Evolutionary conservation across 2,329 filamentous ascomycete genomes (phyloP).

Genomic region (Colletotrichum liaoningense): DNA sequence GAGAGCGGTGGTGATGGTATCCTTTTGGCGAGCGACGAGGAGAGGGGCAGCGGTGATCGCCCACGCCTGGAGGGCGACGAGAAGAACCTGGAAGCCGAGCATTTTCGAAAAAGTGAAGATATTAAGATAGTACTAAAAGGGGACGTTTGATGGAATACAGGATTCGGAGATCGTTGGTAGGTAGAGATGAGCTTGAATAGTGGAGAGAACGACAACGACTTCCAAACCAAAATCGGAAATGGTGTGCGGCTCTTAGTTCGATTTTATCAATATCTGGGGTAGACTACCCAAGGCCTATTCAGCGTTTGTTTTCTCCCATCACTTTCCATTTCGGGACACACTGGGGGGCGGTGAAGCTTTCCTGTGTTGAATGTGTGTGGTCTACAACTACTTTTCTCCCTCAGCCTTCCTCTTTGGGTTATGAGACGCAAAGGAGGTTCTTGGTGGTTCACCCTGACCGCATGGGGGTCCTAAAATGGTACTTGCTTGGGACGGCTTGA

Average conservation of each 20-base stretch:
- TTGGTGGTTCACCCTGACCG: constrained; percentile 11
- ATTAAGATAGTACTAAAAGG: neutral
- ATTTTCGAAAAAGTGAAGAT: neutral
- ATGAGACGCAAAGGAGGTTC: constrained; percentile 23
- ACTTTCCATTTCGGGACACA: constrained; percentile 10
- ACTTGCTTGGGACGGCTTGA: constrained; percentile 3
- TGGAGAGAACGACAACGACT: constrained; percentile 11
- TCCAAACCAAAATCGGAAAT: neutral
- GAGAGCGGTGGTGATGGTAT: constrained; percentile 26
- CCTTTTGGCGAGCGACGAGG: constrained; percentile 3
- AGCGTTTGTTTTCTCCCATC: constrained; percentile 12
- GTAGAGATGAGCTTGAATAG: neutral
- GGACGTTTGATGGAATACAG: neutral
- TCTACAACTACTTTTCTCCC: constrained; percentile 27
- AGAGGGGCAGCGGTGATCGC: constrained; percentile 25
- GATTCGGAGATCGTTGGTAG: neutral
- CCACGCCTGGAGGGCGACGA: constrained; percentile 29
- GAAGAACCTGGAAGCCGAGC: constrained; percentile 11
- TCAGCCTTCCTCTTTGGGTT: constrained; percentile 15
- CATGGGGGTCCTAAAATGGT: constrained; percentile 25
- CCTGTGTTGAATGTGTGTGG: constrained; percentile 14
- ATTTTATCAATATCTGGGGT: constrained; percentile 21
- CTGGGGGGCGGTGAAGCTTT: constrained; percentile 8
- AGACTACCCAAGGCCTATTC: neutral
- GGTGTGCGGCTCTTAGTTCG: constrained; percentile 15